Evolutionary conservation across 345 rosid species (phyloP).

Genomic region (Dovyalis caffra): DNA sequence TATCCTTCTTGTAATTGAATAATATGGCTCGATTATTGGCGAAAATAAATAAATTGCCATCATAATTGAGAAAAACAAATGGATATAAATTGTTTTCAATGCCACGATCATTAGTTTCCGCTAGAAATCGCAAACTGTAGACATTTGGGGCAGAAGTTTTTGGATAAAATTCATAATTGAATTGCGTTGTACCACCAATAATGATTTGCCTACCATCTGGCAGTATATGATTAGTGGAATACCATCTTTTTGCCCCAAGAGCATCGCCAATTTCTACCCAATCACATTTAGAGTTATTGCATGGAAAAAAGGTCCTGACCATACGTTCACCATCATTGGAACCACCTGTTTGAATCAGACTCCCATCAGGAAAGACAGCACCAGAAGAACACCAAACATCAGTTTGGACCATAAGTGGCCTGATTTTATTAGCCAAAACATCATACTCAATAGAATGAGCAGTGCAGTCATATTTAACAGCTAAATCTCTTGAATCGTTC

Average conservation of each 20-base stretch:
- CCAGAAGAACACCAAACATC: slow-evolving; percentile 91
- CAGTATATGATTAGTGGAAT: slow-evolving; percentile 61
- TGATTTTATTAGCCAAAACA: slow-evolving; percentile 38
- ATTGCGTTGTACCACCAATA: slow-evolving; percentile 63
- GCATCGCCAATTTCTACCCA: slow-evolving; percentile 57
- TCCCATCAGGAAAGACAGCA: slow-evolving; percentile 51
- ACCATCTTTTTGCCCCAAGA: slow-evolving; percentile 56
- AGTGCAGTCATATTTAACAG: slow-evolving; percentile 59
- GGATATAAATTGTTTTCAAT: slow-evolving; percentile 81
- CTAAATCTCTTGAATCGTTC: slow-evolving; percentile 37
- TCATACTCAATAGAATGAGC: slow-evolving; percentile 78
- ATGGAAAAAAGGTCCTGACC: slow-evolving; percentile 54
- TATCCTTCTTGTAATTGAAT: slow-evolving; percentile 41
- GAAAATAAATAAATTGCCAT: slow-evolving; percentile 67
- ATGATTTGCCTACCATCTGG: slow-evolving; percentile 67
- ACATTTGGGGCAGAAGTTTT: slow-evolving; percentile 32
- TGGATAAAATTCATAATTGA: slow-evolving; percentile 71
- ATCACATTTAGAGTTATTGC: slow-evolving; percentile 43
- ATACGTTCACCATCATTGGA: slow-evolving; percentile 40
- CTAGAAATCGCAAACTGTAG: slow-evolving; percentile 51
- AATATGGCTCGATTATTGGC: slow-evolving; percentile 72
- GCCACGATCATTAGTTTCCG: slow-evolving; percentile 46
- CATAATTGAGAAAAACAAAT: slow-evolving; percentile 55
- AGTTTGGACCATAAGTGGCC: slow-evolving; percentile 65
- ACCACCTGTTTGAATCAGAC: slow-evolving; percentile 63